Evolutionary conservation across 345 rosid species (phyloP).

Genomic region (Chamaenerion angustifolium): DNA sequence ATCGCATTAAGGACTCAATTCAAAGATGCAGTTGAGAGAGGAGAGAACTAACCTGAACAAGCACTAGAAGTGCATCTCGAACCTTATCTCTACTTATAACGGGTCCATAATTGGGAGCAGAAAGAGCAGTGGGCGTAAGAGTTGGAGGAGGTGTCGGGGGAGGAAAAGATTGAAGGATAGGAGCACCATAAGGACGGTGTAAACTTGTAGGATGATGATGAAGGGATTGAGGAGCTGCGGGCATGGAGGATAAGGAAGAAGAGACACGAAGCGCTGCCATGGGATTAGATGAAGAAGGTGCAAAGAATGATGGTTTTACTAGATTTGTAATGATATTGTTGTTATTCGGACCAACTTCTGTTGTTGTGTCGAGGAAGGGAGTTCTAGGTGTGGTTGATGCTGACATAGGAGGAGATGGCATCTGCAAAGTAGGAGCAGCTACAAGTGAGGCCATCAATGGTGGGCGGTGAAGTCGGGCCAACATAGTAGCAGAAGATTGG

Average conservation of each 20-base stretch:
- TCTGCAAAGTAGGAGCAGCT: conserved; percentile 31
- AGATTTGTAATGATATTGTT: conserved; percentile 33
- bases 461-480: conserved; percentile 31
- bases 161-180: conserved; percentile 87
- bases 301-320: conserved; percentile 54
- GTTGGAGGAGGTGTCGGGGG: conserved; percentile 85
- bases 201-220: conserved; percentile 34
- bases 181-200: conserved; percentile 67
- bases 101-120: conserved; percentile 26
- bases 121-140: conserved; percentile 46
- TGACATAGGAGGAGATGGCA: conserved; percentile 28
- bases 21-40: too few relatives aligned
- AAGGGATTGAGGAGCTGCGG: conserved; percentile 48
- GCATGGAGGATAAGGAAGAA: conserved; percentile 35
- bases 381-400: conserved; percentile 30
- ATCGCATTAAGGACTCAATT: too few relatives aligned
- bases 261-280: conserved; percentile 29
- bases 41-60: conserved; percentile 57
- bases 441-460: conserved; percentile 17
- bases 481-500: conserved; percentile 24
- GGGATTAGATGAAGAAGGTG: too few relatives aligned
- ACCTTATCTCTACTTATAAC: conserved; percentile 61
- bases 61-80: conserved; percentile 52
- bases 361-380: conserved; percentile 31
- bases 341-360: conserved; percentile 22